Base-by-base conservation (phyloP, 495 filamentous ascomycete genomes). In the Annulohypoxylon bovei region DNA sequence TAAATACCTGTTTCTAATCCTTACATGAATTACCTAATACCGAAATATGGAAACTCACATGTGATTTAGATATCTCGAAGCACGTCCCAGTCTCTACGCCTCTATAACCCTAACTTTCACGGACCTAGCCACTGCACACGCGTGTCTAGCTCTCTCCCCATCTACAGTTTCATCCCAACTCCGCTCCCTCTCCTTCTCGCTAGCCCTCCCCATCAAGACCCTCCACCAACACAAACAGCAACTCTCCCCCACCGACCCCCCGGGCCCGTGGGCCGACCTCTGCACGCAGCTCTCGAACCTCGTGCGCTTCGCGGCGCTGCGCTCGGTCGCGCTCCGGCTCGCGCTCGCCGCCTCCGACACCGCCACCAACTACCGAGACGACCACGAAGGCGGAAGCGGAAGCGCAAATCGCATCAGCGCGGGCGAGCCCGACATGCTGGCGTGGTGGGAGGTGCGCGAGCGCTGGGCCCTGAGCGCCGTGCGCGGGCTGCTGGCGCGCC, bases 31-130 rank as follows among this genome's bases (percentile, higher is more conserved):
- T 20, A 2, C 18, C 7, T 6, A 54, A 16, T 8, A 47, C 9
- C 52, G 14, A n/a, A 49, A 44, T 1, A 37, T 39, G 44, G 28
- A 42, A 59, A 18, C 63, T 67, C 25, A 67, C 53, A 6, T 11
- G 12, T 23, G 14, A 16, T 23, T 7, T 54, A 76, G 76, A 44
- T 78, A 79, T 62, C 49, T 72, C 16, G 75, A 76, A 58, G 60
- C 46, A 14, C 69, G 74, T 8, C 59, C 64, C 0, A 63, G 74
- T 5, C 61, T 79, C 40, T 76, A 72, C 49, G 5, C 37, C 35
- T 42, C 50, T 39, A 32, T 67, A 37, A 76, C 73, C 54, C 75
- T 77, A 53, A 40, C 75, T 63, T 74, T 78, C 61, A 79, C 71
- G 62, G 68, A 76, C 66, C 62, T 72, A 16, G 0, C 25, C 37